Conservation (phyloP, 208 protist species). For the Acanthamoeba triangularis region DNA sequence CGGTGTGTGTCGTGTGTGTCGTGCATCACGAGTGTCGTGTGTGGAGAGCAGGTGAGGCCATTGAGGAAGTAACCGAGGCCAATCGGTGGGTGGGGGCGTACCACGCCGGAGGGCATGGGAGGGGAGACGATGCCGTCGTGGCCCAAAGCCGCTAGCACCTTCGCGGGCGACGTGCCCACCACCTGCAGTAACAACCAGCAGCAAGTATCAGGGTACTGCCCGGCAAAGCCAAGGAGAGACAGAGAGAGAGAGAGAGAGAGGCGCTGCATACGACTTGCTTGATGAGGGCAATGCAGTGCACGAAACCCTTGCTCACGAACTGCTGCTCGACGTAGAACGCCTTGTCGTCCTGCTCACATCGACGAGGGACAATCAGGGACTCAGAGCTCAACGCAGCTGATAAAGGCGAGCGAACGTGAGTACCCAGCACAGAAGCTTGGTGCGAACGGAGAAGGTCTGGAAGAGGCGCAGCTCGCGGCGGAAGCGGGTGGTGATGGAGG, state of each 20-base stretch:
- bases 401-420: too few relatives aligned
- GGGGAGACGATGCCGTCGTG: constrained; percentile 15
- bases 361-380: neutral
- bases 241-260: too few relatives aligned
- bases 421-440: constrained; percentile 56
- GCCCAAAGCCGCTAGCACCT: neutral
- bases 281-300: constrained; percentile 62
- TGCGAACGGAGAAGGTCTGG: constrained; percentile 57
- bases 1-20: neutral
- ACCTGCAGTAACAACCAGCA: neutral
- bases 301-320: constrained; percentile 63
- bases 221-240: neutral
- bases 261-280: constrained; percentile 50
- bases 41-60: neutral
- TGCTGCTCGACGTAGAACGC: constrained; percentile 43
- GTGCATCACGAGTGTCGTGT: neutral
- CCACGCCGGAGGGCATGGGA: constrained; percentile 12
- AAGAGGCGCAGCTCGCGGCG: constrained; percentile 51
- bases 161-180: constrained; percentile 24
- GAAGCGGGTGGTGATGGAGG: constrained; percentile 55
- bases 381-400: neutral
- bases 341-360: constrained; percentile 11
- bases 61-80: neutral
- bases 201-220: neutral
- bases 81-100: neutral